Conservation (phyloP, 495 filamentous ascomycete genomes). For the Neurospora terricola region DNA sequence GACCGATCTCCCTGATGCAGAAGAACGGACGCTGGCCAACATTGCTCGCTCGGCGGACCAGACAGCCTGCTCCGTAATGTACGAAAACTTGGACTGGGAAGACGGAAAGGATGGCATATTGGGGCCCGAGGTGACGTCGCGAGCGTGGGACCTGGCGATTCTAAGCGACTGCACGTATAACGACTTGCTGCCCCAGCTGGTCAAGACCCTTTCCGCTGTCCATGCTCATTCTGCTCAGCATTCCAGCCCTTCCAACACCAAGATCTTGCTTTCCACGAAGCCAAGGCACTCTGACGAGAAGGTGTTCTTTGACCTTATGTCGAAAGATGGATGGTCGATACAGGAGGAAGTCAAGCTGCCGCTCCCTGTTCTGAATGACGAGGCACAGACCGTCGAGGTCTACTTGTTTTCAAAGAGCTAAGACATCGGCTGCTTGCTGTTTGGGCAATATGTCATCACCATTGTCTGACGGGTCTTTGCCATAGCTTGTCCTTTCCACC, state of each 20-base stretch:
- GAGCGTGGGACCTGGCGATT: constrained; percentile 59
- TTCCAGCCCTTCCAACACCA: constrained; percentile 7
- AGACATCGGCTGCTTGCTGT: background rate
- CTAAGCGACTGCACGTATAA: constrained; percentile 97
- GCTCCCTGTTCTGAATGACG: constrained; percentile 49
- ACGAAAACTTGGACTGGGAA: constrained; percentile 68
- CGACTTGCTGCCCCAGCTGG: constrained; percentile 67
- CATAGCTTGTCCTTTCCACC: background rate
- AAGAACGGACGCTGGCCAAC: constrained; percentile 38
- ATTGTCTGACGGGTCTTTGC: background rate
- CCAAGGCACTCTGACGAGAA: constrained; percentile 73
- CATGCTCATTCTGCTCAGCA: constrained; percentile 12
- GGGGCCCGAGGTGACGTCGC: constrained; percentile 24
- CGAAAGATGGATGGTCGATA: constrained; percentile 41
- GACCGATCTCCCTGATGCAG: constrained; percentile 75
- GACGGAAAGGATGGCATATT: constrained; percentile 28
- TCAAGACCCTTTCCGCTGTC: constrained; percentile 55
- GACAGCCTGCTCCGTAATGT: constrained; percentile 19
- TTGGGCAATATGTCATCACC: background rate
- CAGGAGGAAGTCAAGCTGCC: constrained; percentile 37
- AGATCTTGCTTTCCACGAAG: constrained; percentile 70
- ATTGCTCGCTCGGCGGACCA: constrained; percentile 22
- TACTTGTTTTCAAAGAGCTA: constrained; percentile 35
- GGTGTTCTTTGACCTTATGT: constrained; percentile 71
- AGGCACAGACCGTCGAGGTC: constrained; percentile 50